Base-by-base conservation (phyloP, 2,329 filamentous ascomycete species). In the Lasiodiplodia hormozganensis region DNA sequence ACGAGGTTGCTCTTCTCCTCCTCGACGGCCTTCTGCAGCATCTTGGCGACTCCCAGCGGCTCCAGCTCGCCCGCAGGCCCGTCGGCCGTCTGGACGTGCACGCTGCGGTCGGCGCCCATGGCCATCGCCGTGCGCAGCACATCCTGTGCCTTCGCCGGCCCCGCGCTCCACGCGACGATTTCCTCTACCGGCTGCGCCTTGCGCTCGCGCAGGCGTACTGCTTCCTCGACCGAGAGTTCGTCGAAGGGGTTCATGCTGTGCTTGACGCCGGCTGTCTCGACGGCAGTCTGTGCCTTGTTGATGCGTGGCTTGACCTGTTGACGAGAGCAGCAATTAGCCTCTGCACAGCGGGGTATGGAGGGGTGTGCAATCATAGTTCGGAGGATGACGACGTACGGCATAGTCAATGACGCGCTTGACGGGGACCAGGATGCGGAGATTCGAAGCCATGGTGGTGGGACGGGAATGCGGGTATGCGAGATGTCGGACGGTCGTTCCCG, bases 191-290 rank as follows among this genome's bases (percentile, higher is more conserved):
- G 90, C 81, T 92, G 92, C 18, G 56, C 40, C 40, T 62, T 60
- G 85, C 92, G 92, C 81, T 98, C 95, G 81, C 96, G 94, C 78
- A 99, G 91, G 51, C 93, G 93, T 64, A 97, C 92, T 64, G 94
- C 93, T 85, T 98, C 96, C 84, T 99, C 96, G 81, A 99, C 90
- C 53, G 94, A 96, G 77, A 99, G 92, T 82, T 99, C 96, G 85
- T 99, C 96, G 83, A 99, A 99, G 23, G 96, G 96, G 86, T 98
- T 99, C 89, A 99, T 95, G 79, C 91, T 94, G 87, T 98, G 95
- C 84, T 98, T 98, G 77, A 98, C 94, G 74, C 92, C 92, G 72
- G 90, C 87, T 67, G 92, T 97, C 83, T 97, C 95, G 82, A 99
- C 91, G 78, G 89, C 95, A 70, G 95, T 97, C 82, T 89, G 86